A percentile compares a stretch with the other conserved stretches of the same genome.
These are phyloP conservation scores for Myrica gale DNA, from an alignment of 306 rosid species.

Conservation along the genomic window DNA sequence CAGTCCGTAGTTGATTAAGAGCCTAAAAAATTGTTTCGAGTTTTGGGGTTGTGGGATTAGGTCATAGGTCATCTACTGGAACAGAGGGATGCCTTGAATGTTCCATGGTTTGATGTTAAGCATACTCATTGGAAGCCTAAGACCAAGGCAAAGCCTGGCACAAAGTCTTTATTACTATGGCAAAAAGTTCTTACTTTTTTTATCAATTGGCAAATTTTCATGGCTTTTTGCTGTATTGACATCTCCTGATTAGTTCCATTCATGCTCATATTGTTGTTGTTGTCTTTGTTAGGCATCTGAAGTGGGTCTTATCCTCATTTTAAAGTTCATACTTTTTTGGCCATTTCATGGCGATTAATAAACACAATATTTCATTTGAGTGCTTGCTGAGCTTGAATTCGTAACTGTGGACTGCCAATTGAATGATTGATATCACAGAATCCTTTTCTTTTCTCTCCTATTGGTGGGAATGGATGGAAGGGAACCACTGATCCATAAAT, in stretches of 20 bases:
- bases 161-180: no score
- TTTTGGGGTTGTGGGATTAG: no score
- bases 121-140: no score
- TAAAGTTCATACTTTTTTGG: background rate
- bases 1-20: no score
- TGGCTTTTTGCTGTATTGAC: background rate
- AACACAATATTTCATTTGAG: background rate
- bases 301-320: background rate
- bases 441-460: background rate
- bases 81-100: accelerated
- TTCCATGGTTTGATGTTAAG: no score
- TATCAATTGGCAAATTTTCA: slow-evolving; percentile 7
- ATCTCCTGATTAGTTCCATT: background rate
- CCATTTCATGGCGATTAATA: background rate
- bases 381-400: background rate
- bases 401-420: background rate
- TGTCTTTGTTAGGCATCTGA: background rate
- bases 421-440: background rate
- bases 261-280: background rate
- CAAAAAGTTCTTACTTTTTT: no score
- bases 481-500: background rate
- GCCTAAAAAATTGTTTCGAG: no score
- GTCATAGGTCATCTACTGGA: no score
- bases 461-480: background rate
- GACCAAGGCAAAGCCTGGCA: no score